These are phyloP conservation scores for Orbilia brochopaga DNA, from an alignment of 2,329 filamentous ascomycete genomes.

Conservation along the genomic window DNA sequence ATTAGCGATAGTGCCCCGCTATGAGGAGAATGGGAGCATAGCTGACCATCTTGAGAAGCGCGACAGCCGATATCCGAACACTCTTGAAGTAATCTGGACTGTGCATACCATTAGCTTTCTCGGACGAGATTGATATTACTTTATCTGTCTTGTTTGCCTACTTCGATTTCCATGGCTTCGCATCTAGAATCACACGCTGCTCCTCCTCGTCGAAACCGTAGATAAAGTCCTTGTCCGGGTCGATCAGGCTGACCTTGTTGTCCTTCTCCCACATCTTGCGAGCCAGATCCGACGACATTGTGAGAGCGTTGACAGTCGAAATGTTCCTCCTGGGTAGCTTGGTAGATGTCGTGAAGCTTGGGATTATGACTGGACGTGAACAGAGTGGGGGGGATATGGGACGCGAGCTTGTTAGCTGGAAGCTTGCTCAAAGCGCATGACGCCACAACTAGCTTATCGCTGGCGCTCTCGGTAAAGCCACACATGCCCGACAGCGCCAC, in stretches of 20 bases:
- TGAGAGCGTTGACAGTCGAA: constrained; percentile 12
- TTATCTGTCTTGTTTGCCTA: constrained; percentile 13
- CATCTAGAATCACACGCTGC: constrained; percentile 68
- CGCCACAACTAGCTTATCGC: constrained; percentile 39
- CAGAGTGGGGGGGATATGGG: constrained; percentile 34
- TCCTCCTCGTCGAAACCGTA: constrained; percentile 77
- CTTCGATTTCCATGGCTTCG: constrained; percentile 44
- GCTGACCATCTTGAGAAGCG: constrained; percentile 90
- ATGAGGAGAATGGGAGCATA: neutral
- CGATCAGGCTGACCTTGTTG: constrained; percentile 81
- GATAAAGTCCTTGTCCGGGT: constrained; percentile 85
- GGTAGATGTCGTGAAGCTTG: constrained; percentile 12
- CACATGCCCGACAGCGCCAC: constrained; percentile 36
- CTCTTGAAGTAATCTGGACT: constrained; percentile 89
- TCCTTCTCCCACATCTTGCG: constrained; percentile 73
- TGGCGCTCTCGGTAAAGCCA: neutral
- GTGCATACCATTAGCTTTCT: constrained; percentile 54
- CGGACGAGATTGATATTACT: neutral
- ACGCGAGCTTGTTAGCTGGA: constrained; percentile 28
- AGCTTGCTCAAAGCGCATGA: constrained; percentile 48
- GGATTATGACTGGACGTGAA: constrained; percentile 42
- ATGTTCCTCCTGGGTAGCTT: neutral
- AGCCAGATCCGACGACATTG: constrained; percentile 43
- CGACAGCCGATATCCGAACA: constrained; percentile 90
- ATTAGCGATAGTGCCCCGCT: constrained; percentile 15